Base-by-base conservation (phyloP, 164 flowering plant genomes). In the Nelumbo lutea region DNA sequence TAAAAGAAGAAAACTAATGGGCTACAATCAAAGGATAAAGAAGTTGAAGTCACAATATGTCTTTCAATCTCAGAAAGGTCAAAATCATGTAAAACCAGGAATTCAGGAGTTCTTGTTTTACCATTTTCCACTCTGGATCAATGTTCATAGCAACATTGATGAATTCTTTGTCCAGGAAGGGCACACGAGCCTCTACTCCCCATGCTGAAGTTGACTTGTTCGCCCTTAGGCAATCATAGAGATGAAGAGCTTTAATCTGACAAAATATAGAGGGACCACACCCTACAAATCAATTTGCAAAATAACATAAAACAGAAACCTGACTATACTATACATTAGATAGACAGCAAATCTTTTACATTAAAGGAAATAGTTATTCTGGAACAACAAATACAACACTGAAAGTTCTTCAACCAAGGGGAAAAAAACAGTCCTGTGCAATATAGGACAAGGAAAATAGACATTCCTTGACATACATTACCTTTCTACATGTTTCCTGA, bases 101-200 rank as follows among this genome's bases (percentile, higher is more conserved):
- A 3, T n/a, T 59, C 2, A 38, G 38, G 39, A 64, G 61, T 15
- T 40, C 40, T 9, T 39, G 5, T 10, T 42, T 68, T 78, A 86
- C 97, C 98, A 94, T 87, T 79, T 94, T 94, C 97, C 96, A 94
- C 61, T 91, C 92, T 11, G 98, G 98, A 78, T 94, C 97, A 47
- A 94, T 90, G 76, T 81, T 82, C 98, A 94, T 94, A 5, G 96
- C 98, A 46, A 81, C 57, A 68, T 84, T 75, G 72, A 94, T 82
- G 58, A 94, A 91, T 59, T 86, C 85, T 79, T 94, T 94, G 76
- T 94, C 98, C 63, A 94, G 70, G 75, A 94, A 94, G 60, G 98
- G 98, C 15, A 94, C 98, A 72, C 98, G 96, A 77, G 96, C 98
- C 79, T 94, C 97, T 69, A 94, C 74, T 73, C 98, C 97, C 98